Evolutionary conservation across 805 yeast genomes (phyloP).

Genomic region (Brettanomyces anomalus): DNA sequence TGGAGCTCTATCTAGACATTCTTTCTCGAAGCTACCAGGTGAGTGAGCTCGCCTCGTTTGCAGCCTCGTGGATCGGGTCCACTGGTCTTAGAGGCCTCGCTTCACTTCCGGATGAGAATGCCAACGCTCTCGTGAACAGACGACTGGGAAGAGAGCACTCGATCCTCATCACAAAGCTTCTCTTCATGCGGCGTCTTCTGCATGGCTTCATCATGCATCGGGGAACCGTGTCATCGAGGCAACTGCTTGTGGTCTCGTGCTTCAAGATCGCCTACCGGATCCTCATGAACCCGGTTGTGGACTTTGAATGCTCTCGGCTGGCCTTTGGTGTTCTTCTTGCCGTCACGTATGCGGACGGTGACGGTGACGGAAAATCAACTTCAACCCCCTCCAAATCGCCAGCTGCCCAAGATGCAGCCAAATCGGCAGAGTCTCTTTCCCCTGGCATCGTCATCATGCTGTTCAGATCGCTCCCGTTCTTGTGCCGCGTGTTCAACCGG

Average conservation of each 20-base stretch:
- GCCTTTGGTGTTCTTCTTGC: conserved; percentile 47
- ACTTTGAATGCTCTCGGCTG: conserved; percentile 52
- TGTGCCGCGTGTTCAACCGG: conserved; percentile 42
- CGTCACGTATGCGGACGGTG: conserved; percentile 5
- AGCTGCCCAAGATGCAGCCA: neutral
- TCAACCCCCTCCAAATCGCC: too few relatives aligned
- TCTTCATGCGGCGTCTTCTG: conserved; percentile 49
- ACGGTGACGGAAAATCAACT: neutral
- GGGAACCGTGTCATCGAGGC: conserved; percentile 18
- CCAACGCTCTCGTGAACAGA: conserved; percentile 22
- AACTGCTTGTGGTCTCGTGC: conserved; percentile 34
- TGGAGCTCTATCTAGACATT: conserved; percentile 44
- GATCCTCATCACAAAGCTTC: conserved; percentile 46
- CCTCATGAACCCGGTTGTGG: conserved; percentile 37
- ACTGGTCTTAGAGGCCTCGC: conserved; percentile 52
- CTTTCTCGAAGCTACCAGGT: conserved; percentile 32
- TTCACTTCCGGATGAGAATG: conserved; percentile 24
- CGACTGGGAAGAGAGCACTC: conserved; percentile 44
- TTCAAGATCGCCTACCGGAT: conserved; percentile 54
- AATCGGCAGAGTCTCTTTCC: neutral
- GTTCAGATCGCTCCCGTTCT: conserved; percentile 44
- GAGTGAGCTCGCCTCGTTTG: conserved; percentile 30
- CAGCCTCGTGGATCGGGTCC: conserved; percentile 39
- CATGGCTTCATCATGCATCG: conserved; percentile 29
- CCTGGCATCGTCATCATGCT: conserved; percentile 34